Evolutionary conservation across 225 moss, liverwort and hornwort species (phyloP).

Genomic region (Bryum argenteum): DNA sequence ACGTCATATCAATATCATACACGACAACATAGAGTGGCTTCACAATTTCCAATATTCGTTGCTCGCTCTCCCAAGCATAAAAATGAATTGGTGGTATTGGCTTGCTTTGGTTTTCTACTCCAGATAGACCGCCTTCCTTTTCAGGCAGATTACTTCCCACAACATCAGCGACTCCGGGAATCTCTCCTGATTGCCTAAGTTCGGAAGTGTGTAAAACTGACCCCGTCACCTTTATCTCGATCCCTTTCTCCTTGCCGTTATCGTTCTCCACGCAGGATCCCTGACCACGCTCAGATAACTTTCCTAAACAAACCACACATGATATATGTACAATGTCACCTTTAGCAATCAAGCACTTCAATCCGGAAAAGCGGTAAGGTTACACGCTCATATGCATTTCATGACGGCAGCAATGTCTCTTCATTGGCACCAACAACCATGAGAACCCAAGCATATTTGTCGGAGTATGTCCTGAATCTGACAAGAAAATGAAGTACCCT

Average conservation of each 20-base stretch:
- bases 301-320: conserved; percentile 42
- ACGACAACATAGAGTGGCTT: conserved; percentile 80
- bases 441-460: conserved; percentile 7
- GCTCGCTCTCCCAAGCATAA: conserved; percentile 93
- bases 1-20: conserved; percentile 94
- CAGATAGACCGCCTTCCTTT: conserved; percentile 24
- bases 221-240: conserved; percentile 35
- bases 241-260: conserved; percentile 29
- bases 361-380: conserved; percentile 8
- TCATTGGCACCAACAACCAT: conserved; percentile 20
- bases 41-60: conserved; percentile 80
- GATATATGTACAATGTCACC: conserved; percentile 1
- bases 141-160: conserved; percentile 20
- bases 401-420: conserved; percentile 10
- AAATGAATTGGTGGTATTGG: conserved; percentile 78
- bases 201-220: conserved; percentile 36
- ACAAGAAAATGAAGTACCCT: not conserved
- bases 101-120: conserved; percentile 45
- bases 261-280: conserved; percentile 36
- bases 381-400: conserved; percentile 8
- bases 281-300: conserved; percentile 33
- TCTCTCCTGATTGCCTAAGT: conserved; percentile 22
- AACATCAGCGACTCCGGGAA: conserved; percentile 14
- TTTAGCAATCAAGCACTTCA: conserved; percentile 21
- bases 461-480: conserved; percentile 11